Percentiles rank a stretch among this genome's conserved stretches.
Conservation (phyloP, 371 early-diverging fungal genomes). For the Batkoa obscura region DNA sequence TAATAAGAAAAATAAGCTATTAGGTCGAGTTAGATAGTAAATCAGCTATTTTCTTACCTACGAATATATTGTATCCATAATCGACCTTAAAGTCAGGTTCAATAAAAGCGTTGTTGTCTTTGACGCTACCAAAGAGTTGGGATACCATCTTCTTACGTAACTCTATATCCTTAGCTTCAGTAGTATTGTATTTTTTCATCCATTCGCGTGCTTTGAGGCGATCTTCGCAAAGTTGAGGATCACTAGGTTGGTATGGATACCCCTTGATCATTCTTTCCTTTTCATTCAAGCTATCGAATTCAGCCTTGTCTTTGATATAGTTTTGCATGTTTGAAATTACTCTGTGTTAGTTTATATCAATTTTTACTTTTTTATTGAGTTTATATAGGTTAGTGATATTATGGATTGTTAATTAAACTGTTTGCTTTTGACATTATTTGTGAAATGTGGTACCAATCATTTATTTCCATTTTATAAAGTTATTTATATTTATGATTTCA, state of each 20-base stretch:
- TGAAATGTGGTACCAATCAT: too few relatives aligned
- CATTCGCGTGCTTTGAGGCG: conserved; percentile 21
- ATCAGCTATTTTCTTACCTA: conserved; percentile 21
- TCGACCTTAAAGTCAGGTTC: conserved; percentile 45
- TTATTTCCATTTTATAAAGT: too few relatives aligned
- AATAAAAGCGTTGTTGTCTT: conserved; percentile 25
- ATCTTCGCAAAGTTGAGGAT: conserved; percentile 25
- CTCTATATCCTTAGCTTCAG: conserved; percentile 12
- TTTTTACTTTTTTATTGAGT: too few relatives aligned
- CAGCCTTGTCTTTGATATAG: neutral
- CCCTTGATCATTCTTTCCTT: conserved; percentile 18
- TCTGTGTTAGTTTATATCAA: too few relatives aligned
- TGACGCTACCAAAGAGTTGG: conserved; percentile 25
- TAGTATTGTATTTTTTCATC: conserved; percentile 19
- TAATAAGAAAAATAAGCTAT: too few relatives aligned
- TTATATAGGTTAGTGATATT: too few relatives aligned
- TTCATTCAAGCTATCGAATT: conserved; percentile 1
- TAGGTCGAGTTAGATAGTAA: too few relatives aligned
- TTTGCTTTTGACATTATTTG: too few relatives aligned
- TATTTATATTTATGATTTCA: too few relatives aligned
- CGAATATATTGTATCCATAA: conserved; percentile 46
- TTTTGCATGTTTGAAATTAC: neutral
- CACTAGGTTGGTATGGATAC: conserved; percentile 25
- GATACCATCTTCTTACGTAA: conserved; percentile 14
- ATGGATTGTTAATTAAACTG: too few relatives aligned